A percentile compares a stretch with the other conserved stretches of the same genome.
Evolutionary conservation across 768 basidiomycete species (phyloP).

Genomic region (Suillus alpinus): DNA sequence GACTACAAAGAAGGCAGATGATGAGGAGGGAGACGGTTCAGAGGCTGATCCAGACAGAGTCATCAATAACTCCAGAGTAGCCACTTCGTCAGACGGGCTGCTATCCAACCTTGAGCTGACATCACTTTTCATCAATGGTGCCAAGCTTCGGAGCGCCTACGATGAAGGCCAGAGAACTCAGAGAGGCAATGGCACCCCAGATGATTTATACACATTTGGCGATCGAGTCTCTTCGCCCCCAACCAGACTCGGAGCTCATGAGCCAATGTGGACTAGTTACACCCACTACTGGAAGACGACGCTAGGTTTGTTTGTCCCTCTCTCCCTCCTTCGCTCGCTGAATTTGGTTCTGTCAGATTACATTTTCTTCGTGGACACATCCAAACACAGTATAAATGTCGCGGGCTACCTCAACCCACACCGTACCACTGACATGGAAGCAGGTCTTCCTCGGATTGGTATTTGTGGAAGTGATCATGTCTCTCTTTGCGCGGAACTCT

Average conservation of each 20-base stretch:
- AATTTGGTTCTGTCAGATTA: constrained; percentile 59
- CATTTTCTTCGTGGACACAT: constrained; percentile 70
- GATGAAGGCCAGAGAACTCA: constrained; percentile 45
- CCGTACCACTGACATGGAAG: constrained; percentile 50
- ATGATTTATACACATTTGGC: constrained; percentile 46
- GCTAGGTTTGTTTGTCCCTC: constrained; percentile 49
- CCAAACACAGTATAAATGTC: constrained; percentile 33
- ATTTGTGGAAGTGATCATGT: constrained; percentile 88
- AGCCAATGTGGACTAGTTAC: constrained; percentile 87
- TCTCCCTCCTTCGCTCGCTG: constrained; percentile 5
- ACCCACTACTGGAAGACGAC: constrained; percentile 85
- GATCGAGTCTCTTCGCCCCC: constrained; percentile 39
- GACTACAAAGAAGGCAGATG: constrained; percentile 19
- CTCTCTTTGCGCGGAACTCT: constrained; percentile 68
- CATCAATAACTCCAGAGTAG: constrained; percentile 71
- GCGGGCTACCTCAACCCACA: constrained; percentile 63
- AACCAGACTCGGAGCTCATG: constrained; percentile 52
- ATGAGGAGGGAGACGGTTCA: constrained; percentile 40
- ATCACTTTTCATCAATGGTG: constrained; percentile 32
- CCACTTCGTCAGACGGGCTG: constrained; percentile 63
- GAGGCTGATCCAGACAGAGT: constrained; percentile 59
- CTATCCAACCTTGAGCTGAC: constrained; percentile 57
- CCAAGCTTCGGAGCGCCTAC: constrained; percentile 63
- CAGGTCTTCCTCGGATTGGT: constrained; percentile 76
- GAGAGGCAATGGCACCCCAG: constrained; percentile 13